phyloP scores from a whole-genome alignment of 2,329 filamentous ascomycete species.

The Anthostomella pinea region DNA sequence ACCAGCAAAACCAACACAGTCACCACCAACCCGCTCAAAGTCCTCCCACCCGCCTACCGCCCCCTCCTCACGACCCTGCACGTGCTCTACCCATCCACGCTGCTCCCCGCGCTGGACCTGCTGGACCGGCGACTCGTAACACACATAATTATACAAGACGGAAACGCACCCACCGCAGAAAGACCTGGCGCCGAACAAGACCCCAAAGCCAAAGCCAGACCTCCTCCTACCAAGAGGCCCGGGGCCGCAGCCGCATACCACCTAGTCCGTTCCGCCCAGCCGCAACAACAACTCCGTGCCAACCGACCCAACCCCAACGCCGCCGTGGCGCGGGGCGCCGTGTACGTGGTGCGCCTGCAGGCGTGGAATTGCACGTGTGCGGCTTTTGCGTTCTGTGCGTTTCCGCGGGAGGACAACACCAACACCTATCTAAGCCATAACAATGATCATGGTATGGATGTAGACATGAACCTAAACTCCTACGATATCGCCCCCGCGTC shows the following conservation, averaged over 20 bases:
- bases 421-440: no score
- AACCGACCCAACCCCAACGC: slow-evolving; percentile 20
- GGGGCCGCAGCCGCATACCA: slow-evolving; percentile 42
- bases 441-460: no score
- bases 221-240: neutral
- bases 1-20: no score
- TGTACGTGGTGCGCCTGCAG: slow-evolving; percentile 68
- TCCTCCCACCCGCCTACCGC: slow-evolving; percentile 38
- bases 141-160: slow-evolving; percentile 39
- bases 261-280: slow-evolving; percentile 60
- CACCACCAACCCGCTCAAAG: slow-evolving; percentile 36
- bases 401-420: no score
- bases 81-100: slow-evolving; percentile 74
- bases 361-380: slow-evolving; percentile 92
- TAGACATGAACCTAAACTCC: slow-evolving; percentile 4
- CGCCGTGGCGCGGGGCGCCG: no score
- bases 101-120: slow-evolving; percentile 83
- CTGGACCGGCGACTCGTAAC: slow-evolving; percentile 75
- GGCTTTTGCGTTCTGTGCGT: slow-evolving; percentile 73
- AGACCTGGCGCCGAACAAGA: neutral
- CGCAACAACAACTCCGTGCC: slow-evolving; percentile 29
- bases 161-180: neutral
- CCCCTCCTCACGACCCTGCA: slow-evolving; percentile 75
- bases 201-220: no score
- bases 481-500: neutral